Evolutionary conservation across 2,329 filamentous ascomycete genomes (phyloP).

Genomic region (Ciborinia camelliae): DNA sequence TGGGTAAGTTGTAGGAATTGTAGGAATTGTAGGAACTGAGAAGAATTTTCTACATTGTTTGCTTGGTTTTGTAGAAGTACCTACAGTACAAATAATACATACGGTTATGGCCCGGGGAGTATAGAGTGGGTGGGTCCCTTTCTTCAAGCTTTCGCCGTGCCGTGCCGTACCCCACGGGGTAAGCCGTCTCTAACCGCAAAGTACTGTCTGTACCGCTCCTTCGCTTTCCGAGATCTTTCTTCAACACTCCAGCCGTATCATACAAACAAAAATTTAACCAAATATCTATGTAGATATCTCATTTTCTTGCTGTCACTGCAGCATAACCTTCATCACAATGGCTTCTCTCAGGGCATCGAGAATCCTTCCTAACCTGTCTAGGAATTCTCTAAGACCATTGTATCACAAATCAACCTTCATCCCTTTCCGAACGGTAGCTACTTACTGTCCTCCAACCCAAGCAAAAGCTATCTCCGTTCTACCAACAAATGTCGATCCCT

Average conservation of each 20-base stretch:
- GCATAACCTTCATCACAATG: conserved; percentile 41
- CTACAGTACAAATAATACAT: neutral
- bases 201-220: neutral
- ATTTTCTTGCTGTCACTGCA: conserved; percentile 25
- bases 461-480: conserved; percentile 79
- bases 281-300: conserved; percentile 25
- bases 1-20: neutral
- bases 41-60: neutral
- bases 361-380: conserved; percentile 45
- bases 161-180: neutral
- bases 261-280: neutral
- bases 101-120: no score
- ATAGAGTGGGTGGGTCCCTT: no score
- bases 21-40: no score
- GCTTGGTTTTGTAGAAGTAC: neutral
- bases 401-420: conserved; percentile 29
- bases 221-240: neutral
- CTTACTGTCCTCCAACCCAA: conserved; percentile 77
- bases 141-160: no score
- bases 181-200: conserved; percentile 15
- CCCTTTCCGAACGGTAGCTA: conserved; percentile 51
- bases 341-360: conserved; percentile 47
- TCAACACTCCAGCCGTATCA: no score
- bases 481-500: conserved; percentile 70
- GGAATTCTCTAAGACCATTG: conserved; percentile 42